Evolutionary conservation across 768 basidiomycete species (phyloP), one percentile per base, ranked within the genome.

Genomic region (Lentinula lateritia): DNA sequence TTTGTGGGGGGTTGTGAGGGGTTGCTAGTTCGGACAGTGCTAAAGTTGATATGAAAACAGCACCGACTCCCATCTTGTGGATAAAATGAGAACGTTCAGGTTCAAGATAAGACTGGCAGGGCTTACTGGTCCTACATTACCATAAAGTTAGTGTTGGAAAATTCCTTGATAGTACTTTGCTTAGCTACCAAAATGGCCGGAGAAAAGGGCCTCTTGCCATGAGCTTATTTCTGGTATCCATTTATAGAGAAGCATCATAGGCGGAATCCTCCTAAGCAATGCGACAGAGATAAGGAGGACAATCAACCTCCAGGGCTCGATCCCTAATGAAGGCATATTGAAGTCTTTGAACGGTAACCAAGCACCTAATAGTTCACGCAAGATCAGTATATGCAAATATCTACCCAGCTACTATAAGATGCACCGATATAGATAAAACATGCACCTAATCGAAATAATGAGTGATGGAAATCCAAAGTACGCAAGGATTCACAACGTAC

Each of bases 161-260:
- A 7, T 52, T 20, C 13, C 13, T n/a, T 18, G 7, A 9, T 18
- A 46, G 3, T 18, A 1, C 55, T 36, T 0, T 23, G 28, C 28
- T 20, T 35, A 70, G 73, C 13, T 67, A 85, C 89, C 95, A 70
- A 96, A 98, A 77, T 97, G 95, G 2, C 96, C 96, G 5, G 83
- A 85, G 70, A 98, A 97, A 4, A 94, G 64, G 0, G 96, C 95
- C 74, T 98, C 93, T 50, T 83, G 80, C 87, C 93, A 91, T 20
- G 83, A 86, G 42, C 74, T 72, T 65, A 98, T 91, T 71, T 98
- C 95, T 0, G 95, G 96, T 13, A 97, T 83, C 81, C 86, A 92
- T 62, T 75, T 83, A 67, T 95, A 95, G 2, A 97, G 76, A 3
- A 85, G 66, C 58, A 97, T 73, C 50, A 98, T 78, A 13, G 84